Conservation (phyloP, 129 eudicot species). For the Chrysanthemum makinoi region DNA sequence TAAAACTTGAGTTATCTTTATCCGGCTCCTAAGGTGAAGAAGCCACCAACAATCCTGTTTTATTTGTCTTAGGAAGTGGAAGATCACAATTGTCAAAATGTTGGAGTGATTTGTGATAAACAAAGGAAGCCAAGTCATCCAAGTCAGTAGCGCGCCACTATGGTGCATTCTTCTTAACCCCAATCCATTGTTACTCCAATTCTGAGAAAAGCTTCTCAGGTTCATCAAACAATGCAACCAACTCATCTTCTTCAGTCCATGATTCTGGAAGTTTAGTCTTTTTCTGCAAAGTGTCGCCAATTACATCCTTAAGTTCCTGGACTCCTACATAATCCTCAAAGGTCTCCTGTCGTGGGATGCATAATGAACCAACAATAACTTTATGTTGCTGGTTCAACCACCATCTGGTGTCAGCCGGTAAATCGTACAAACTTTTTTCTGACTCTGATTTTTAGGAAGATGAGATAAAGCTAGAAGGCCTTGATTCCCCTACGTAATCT, state of each 20-base stretch:
- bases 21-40: neutral
- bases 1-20: neutral
- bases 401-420: constrained; percentile 35
- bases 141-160: constrained; percentile 60
- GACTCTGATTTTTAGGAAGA: neutral
- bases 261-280: neutral
- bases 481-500: neutral
- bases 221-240: constrained; percentile 13
- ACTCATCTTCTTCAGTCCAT: neutral
- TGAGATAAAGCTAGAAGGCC: neutral
- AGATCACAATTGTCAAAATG: neutral
- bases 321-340: constrained; percentile 21
- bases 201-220: constrained; percentile 49
- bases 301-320: constrained; percentile 26
- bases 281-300: constrained; percentile 18
- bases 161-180: constrained; percentile 44
- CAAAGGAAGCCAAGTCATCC: constrained; percentile 42
- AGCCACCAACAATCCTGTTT: neutral
- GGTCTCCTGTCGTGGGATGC: constrained; percentile 26
- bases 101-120: constrained; percentile 32
- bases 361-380: constrained; percentile 11
- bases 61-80: constrained; percentile 27
- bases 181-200: constrained; percentile 43
- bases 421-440: neutral
- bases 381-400: constrained; percentile 38